Evolutionary conservation across 2,329 filamentous ascomycete species (phyloP).

Genomic region (Ophiostoma perfectum): DNA sequence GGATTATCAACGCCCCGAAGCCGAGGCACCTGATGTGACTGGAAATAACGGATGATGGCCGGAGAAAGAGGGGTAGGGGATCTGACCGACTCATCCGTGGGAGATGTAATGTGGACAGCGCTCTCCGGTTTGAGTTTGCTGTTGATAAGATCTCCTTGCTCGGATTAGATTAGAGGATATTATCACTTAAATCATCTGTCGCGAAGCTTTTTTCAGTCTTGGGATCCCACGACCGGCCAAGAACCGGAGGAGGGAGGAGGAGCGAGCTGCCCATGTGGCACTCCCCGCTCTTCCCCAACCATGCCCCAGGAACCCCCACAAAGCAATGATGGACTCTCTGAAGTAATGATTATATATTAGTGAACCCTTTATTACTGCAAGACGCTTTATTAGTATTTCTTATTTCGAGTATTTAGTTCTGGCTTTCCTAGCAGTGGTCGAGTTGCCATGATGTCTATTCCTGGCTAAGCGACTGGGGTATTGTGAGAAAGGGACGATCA

Average conservation of each 20-base stretch:
- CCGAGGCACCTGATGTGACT: constrained; percentile 3
- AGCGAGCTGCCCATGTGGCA: not conserved
- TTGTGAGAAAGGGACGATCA: no score
- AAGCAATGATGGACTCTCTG: no score
- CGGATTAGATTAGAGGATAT: not conserved
- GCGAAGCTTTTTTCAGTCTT: not conserved
- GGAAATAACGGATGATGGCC: constrained; percentile 5
- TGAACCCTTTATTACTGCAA: no score
- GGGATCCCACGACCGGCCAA: constrained; percentile 7
- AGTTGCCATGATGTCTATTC: no score
- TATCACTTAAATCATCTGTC: no score
- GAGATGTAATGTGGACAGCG: not conserved
- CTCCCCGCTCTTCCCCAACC: constrained; percentile 8
- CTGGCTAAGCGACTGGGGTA: no score
- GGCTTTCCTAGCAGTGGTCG: no score
- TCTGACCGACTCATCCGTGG: not conserved
- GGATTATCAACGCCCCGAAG: not conserved
- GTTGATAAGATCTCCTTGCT: not conserved
- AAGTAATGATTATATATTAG: no score
- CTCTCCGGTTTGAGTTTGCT: not conserved
- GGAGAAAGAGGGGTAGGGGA: constrained; percentile 6
- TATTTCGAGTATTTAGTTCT: no score
- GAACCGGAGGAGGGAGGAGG: not conserved
- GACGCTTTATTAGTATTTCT: no score
- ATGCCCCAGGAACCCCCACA: not conserved